Percentiles rank a stretch among this genome's conserved stretches.
These are phyloP conservation scores for Scenedesmus sp. DNA, from an alignment of 163 green algal genomes.

Conservation along the genomic window DNA sequence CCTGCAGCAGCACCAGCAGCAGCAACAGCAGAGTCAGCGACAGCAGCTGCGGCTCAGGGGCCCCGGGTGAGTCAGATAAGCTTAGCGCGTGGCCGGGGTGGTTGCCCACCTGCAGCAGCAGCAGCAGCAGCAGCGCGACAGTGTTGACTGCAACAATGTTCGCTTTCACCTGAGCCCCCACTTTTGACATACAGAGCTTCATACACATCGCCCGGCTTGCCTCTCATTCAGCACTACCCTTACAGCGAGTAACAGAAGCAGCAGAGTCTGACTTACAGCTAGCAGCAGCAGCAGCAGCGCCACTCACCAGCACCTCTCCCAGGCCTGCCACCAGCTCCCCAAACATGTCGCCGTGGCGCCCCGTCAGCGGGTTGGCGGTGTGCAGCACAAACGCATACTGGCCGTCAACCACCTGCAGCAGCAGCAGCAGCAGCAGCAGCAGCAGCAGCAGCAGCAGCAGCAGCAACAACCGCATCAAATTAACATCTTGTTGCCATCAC, in stretches of 20 bases:
- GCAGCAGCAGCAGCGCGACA: conserved; percentile 70
- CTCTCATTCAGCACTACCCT: too few species aligned
- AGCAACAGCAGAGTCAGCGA: conserved; percentile 52
- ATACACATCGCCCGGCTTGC: too few species aligned
- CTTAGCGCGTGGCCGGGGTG: conserved; percentile 18
- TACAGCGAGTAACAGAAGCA: too few species aligned
- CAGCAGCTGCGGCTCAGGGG: conserved; percentile 47
- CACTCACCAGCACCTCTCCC: conserved; percentile 90
- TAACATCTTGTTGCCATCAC: background rate
- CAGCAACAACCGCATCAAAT: background rate
- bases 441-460: background rate
- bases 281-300: conserved; percentile 28
- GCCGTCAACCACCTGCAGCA: conserved; percentile 83
- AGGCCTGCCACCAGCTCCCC: conserved; percentile 92
- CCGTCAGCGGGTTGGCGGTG: conserved; percentile 93
- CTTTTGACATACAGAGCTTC: too few species aligned
- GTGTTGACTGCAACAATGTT: conserved; percentile 77
- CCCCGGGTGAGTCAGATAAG: conserved; percentile 1
- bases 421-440: conserved; percentile 13
- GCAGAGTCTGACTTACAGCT: background rate
- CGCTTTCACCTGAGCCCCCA: conserved; percentile 72
- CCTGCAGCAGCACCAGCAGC: background rate
- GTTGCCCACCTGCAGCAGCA: conserved; percentile 32
- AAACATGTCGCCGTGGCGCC: conserved; percentile 77
- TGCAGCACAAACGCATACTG: conserved; percentile 99